Evolutionary conservation across 2,329 filamentous ascomycete genomes (phyloP).

Genomic region (Scedosporium apiospermum): DNA sequence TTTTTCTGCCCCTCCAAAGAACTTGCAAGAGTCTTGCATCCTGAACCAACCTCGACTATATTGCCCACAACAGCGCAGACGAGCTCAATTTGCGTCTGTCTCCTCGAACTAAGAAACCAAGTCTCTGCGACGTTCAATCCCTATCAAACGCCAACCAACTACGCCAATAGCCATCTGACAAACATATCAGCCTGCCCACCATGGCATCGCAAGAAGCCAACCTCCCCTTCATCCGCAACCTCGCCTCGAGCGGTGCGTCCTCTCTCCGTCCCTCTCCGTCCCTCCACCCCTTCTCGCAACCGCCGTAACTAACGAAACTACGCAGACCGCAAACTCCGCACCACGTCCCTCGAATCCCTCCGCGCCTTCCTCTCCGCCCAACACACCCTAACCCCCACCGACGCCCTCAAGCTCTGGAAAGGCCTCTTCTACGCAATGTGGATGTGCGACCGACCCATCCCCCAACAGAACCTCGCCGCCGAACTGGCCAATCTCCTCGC

Average conservation of each 20-base stretch:
- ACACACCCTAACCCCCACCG: constrained; percentile 49
- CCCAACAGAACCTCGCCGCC: constrained; percentile 73
- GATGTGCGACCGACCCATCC: constrained; percentile 85
- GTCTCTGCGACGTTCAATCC: not conserved
- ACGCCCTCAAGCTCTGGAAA: constrained; percentile 86
- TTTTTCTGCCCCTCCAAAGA: constrained; percentile 4
- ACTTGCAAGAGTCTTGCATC: not conserved
- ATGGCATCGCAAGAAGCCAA: constrained; percentile 35
- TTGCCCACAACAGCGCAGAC: not conserved
- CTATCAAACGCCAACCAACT: too few species aligned
- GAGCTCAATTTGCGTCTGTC: not conserved
- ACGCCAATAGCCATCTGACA: too few species aligned
- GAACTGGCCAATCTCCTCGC: constrained; percentile 59
- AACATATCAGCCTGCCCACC: too few species aligned
- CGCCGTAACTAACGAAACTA: not conserved
- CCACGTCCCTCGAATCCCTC: constrained; percentile 67
- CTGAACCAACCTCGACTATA: too few species aligned
- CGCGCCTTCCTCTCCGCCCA: constrained; percentile 61
- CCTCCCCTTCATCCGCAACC: constrained; percentile 71
- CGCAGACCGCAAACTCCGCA: constrained; percentile 67
- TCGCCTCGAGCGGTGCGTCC: constrained; percentile 69
- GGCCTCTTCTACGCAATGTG: constrained; percentile 88
- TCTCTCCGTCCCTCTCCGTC: not conserved
- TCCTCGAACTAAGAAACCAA: not conserved
- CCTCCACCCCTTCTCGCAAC: too few species aligned